Percentiles rank a stretch among this genome's conserved stretches.
Conservation (phyloP, 129 eudicot species). For the Scalesia atractyloides region DNA sequence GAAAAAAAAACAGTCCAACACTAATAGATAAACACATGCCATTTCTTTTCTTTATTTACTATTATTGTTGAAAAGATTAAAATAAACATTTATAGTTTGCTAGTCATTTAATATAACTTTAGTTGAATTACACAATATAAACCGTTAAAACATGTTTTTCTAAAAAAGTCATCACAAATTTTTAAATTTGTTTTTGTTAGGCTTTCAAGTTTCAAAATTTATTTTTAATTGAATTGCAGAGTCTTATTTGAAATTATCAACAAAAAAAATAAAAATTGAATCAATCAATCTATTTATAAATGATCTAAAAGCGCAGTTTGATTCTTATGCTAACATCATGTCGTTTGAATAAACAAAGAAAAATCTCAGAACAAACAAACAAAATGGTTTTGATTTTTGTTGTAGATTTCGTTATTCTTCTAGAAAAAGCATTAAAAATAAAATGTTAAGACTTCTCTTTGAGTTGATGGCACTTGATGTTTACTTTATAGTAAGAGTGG, state of each 20-base stretch:
- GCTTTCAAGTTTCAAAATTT: background rate
- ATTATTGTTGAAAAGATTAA: too few species aligned
- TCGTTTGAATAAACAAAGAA: background rate
- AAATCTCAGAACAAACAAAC: background rate
- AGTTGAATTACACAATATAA: background rate
- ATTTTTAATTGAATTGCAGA: too few species aligned
- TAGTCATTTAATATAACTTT: background rate
- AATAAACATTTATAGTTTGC: too few species aligned
- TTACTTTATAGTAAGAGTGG: background rate
- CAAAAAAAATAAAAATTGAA: too few species aligned
- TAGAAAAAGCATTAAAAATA: background rate
- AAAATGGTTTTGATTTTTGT: background rate
- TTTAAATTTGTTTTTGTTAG: background rate
- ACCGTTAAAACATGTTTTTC: background rate
- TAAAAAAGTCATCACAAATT: background rate
- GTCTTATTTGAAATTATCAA: background rate
- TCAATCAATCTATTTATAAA: too few species aligned
- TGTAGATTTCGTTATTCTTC: conserved; percentile 4
- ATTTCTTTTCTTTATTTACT: too few species aligned
- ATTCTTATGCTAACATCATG: background rate
- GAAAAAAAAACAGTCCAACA: too few species aligned
- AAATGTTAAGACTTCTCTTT: background rate
- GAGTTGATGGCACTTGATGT: background rate
- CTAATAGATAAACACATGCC: too few species aligned
- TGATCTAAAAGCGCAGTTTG: background rate